Evolutionary conservation across 768 basidiomycete genomes (phyloP).

Genomic region (Austroboletus eburneus): DNA sequence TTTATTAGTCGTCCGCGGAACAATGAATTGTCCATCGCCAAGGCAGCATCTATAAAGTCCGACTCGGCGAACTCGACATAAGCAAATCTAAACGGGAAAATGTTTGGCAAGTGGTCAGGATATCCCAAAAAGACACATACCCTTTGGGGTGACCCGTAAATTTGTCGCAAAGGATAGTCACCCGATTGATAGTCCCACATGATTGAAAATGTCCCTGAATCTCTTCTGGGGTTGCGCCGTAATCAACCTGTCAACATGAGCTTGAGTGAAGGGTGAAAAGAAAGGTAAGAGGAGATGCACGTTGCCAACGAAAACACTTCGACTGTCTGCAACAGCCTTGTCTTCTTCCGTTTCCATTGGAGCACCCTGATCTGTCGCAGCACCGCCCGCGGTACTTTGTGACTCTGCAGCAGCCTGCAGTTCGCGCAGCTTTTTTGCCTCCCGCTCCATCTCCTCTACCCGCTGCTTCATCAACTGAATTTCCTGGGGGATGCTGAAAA

Average conservation of each 20-base stretch:
- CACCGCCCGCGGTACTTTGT: conserved; percentile 43
- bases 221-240: conserved; percentile 94
- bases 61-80: conserved; percentile 98
- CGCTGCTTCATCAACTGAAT: conserved; percentile 88
- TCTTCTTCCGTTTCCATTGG: conserved; percentile 84
- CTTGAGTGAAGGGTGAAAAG: conserved; percentile 10
- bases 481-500: conserved; percentile 49
- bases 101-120: conserved; percentile 6
- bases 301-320: conserved; percentile 96
- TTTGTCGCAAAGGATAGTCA: conserved; percentile 99
- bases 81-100: conserved; percentile 63
- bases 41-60: conserved; percentile 83
- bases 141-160: conserved; percentile 99
- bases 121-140: conserved; percentile 39
- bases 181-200: conserved; percentile 96
- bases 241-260: conserved; percentile 76
- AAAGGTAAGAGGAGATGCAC: conserved; percentile 45
- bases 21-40: conserved; percentile 93
- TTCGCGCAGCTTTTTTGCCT: conserved; percentile 83
- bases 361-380: conserved; percentile 41
- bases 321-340: conserved; percentile 68
- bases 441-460: conserved; percentile 90
- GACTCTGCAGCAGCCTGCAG: conserved; percentile 76
- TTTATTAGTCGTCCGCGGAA: conserved; percentile 93
- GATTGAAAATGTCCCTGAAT: conserved; percentile 97